phyloP scores from a whole-genome alignment of 202 grass and related monocot genomes.

The Schoenoplectus triqueter region DNA sequence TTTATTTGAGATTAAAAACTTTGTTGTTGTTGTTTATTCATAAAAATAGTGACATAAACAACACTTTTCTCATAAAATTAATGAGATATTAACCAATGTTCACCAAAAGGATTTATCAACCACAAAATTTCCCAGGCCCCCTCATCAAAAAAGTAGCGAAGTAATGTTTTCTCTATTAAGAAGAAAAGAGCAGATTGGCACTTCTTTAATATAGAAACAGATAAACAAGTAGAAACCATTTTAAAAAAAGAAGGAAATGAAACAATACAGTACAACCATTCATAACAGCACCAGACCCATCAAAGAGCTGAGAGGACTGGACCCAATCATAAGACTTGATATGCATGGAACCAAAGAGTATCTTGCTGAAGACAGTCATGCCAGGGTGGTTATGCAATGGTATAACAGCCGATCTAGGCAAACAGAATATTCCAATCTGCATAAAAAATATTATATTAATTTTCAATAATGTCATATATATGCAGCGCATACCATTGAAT shows the following conservation, averaged over 20 bases:
- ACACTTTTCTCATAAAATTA: background rate
- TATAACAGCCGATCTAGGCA: slow-evolving; percentile 69
- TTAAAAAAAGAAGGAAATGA: background rate
- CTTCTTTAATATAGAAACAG: background rate
- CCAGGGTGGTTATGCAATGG: slow-evolving; percentile 96
- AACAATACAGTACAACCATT: slow-evolving; percentile 11
- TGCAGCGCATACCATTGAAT: background rate
- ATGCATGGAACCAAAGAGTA: slow-evolving; percentile 90
- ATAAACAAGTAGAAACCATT: background rate
- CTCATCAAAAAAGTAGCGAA: background rate
- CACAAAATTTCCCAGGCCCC: background rate
- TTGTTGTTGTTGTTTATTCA: background rate
- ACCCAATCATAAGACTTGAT: slow-evolving; percentile 91
- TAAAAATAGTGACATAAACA: background rate
- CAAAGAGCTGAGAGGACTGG: background rate
- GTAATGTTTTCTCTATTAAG: background rate
- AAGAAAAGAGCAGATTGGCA: background rate
- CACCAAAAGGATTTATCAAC: background rate
- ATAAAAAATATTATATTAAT: slow-evolving; percentile 3
- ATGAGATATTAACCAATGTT: background rate
- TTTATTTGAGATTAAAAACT: background rate
- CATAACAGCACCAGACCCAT: background rate
- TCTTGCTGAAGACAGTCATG: slow-evolving; percentile 97
- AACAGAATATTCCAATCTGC: slow-evolving; percentile 93
- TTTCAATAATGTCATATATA: background rate